Percentiles rank a stretch among this genome's conserved stretches.
Evolutionary conservation across 75 land plant species (phyloP).

Genomic region (Pseudotsuga menziesii): DNA sequence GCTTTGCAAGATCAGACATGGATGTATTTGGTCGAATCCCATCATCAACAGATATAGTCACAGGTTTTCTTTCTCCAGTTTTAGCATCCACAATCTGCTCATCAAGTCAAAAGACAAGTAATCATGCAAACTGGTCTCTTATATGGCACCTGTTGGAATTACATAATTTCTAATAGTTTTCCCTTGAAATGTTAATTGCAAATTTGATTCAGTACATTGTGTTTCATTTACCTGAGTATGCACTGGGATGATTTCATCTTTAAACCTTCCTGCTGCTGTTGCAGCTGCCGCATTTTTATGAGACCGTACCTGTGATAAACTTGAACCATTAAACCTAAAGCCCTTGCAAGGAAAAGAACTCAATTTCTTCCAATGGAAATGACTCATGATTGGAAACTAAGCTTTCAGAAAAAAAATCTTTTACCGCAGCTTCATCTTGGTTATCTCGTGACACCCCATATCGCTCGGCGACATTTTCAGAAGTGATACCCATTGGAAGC

Average conservation of each 20-base stretch:
- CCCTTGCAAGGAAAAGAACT: neutral
- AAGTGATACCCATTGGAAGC: constrained; percentile 28
- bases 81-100: constrained; percentile 20
- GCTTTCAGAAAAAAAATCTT: constrained; percentile 6
- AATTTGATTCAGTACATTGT: neutral
- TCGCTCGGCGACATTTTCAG: constrained; percentile 28
- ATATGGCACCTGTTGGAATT: neutral
- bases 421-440: constrained; percentile 27
- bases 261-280: constrained; percentile 19
- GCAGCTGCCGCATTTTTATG: constrained; percentile 23
- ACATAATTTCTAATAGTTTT: neutral
- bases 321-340: neutral
- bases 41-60: constrained; percentile 19
- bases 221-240: constrained; percentile 16
- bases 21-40: constrained; percentile 22
- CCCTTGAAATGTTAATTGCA: neutral
- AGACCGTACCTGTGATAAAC: constrained; percentile 14
- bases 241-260: constrained; percentile 25
- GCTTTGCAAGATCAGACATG: constrained; percentile 15
- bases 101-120: constrained; percentile 3
- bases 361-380: neutral
- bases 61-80: constrained; percentile 13
- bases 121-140: neutral
- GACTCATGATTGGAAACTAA: neutral
- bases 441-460: constrained; percentile 16